phyloP scores from a whole-genome alignment of 73 alveolate genomes.

The Symbiodinium pilosum region DNA sequence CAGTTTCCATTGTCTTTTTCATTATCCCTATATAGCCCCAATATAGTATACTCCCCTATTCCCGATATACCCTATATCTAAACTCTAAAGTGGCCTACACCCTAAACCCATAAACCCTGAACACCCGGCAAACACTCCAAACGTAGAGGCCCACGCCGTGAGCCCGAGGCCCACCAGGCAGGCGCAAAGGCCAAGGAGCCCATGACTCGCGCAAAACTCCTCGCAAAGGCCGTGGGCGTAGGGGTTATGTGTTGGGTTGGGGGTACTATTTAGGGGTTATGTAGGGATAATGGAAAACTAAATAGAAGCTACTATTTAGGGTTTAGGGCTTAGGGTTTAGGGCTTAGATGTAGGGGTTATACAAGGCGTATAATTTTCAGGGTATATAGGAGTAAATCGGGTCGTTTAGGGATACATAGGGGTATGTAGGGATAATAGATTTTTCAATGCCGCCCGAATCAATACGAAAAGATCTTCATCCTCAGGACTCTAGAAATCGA shows the following conservation, averaged over 20 bases:
- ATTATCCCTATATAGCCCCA: too few relatives aligned
- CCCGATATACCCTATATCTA: neutral
- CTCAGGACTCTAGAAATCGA: too few relatives aligned
- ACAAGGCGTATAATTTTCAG: too few relatives aligned
- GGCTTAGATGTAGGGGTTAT: neutral
- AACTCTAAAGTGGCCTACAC: neutral
- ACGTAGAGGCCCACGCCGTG: neutral
- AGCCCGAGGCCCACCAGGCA: conserved; percentile 51
- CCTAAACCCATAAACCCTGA: neutral
- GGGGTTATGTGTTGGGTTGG: neutral
- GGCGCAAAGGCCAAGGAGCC: conserved; percentile 4
- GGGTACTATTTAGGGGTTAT: neutral
- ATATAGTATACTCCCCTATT: too few relatives aligned
- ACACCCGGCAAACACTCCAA: too few relatives aligned
- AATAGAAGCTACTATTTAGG: neutral
- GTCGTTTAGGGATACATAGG: too few relatives aligned
- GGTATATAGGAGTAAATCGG: too few relatives aligned
- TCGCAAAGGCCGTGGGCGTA: neutral
- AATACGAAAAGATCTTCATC: too few relatives aligned
- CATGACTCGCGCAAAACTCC: conserved; percentile 35
- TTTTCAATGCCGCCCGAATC: too few relatives aligned
- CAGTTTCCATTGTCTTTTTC: too few relatives aligned
- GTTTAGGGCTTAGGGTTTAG: neutral
- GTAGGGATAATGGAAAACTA: neutral
- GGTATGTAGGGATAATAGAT: too few relatives aligned